Evolutionary conservation across 768 basidiomycete genomes (phyloP), one percentile per base, ranked within the genome.

Genomic region (Auriscalpium vulgare): DNA sequence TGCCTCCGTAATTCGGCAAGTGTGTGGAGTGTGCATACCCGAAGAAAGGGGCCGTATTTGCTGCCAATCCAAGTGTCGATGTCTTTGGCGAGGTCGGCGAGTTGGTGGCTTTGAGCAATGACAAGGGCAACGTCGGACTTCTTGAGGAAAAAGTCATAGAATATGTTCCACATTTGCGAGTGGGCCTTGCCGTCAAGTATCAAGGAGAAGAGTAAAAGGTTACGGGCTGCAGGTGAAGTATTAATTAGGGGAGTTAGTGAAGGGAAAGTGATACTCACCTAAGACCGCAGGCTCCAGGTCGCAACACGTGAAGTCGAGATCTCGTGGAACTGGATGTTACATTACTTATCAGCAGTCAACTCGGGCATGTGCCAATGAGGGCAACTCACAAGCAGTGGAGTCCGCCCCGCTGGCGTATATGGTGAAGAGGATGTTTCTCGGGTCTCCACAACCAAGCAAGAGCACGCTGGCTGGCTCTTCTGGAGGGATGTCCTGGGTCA

Each of bases 401-500:
- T 47, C 45, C 16, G 17, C 16, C 3, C 29, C 53, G 59, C 54
- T 74, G 71, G n/a, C 62, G 56, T 65, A 66, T 2, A 80, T 54
- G 0, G 81, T 82, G 62, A 78, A 80, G 13, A 84, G 55, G 10
- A 83, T 74, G 53, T 74, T 79, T 34, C 81, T 68, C 10, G 78
- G 76, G 60, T 84, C 83, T 14, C 82, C 82, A 59, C 81, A 83
- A 21, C 76, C 82, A 34, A 83, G 68, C 16, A 82, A 72, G 4
- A 85, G 69, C 23, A 82, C 63, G n/a, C 74, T 65, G 7, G 78
- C 80, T n/a, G 66, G 52, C 51, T 73, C 65, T 57, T 80, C 80
- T 0, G 76, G 75, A 55, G 78, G 66, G 6, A 84, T 63, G 43
- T 75, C 70, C 53, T 76, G 68, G 3, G 78, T 77, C 13, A 84